Conservation (phyloP, 139 green algal species). For the Chlorella ohadii region DNA sequence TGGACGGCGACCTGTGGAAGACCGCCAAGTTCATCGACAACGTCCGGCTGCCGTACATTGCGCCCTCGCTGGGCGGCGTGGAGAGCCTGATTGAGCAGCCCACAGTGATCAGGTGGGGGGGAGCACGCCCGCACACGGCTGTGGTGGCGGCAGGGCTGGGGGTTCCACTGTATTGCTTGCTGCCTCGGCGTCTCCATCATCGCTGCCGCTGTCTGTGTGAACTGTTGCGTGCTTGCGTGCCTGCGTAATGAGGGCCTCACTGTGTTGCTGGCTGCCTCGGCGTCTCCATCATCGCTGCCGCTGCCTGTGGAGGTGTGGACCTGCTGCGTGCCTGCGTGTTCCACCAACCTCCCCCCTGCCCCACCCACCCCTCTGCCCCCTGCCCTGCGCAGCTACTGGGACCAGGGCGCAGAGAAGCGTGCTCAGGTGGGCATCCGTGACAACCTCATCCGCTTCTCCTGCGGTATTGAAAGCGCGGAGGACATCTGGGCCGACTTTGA, state of each 20-base stretch:
- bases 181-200: no score
- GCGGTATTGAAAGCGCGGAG: constrained; percentile 92
- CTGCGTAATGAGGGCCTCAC: no score
- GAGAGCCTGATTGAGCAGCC: constrained; percentile 99
- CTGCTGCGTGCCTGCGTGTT: no score
- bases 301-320: no score
- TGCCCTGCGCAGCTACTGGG: constrained; percentile 67
- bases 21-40: constrained; percentile 95
- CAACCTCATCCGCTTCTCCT: constrained; percentile 95
- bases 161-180: no score
- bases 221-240: no score
- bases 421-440: constrained; percentile 97
- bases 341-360: background rate
- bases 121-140: background rate
- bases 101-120: constrained; percentile 70
- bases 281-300: no score
- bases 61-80: constrained; percentile 95
- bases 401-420: constrained; percentile 87
- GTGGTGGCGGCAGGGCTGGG: no score
- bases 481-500: constrained; percentile 95
- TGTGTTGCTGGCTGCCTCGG: no score
- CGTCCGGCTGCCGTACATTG: constrained; percentile 97
- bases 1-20: constrained; percentile 89
- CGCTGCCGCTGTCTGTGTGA: no score
- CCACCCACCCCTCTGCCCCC: background rate